phyloP scores from a whole-genome alignment of 257 asterid genomes.

The Rauvolfia tetraphylla region DNA sequence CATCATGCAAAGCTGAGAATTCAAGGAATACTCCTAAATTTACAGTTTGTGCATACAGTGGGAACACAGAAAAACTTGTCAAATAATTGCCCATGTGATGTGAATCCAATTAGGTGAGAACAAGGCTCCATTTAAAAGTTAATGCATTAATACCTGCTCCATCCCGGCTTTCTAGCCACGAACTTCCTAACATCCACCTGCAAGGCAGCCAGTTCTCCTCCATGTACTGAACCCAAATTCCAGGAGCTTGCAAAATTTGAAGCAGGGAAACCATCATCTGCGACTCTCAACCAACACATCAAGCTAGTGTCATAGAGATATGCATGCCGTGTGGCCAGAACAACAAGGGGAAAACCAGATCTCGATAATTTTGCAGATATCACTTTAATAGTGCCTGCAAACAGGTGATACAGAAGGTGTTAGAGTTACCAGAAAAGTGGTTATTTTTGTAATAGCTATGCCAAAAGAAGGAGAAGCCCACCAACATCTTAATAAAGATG shows the following conservation, averaged over 20 bases:
- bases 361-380: constrained; percentile 86
- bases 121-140: constrained; percentile 8
- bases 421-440: background rate
- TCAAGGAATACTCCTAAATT: background rate
- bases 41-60: background rate
- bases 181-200: constrained; percentile 93
- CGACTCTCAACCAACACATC: constrained; percentile 95
- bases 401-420: constrained; percentile 7
- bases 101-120: background rate
- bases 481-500: too few species aligned
- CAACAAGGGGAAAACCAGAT: constrained; percentile 85
- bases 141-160: constrained; percentile 67
- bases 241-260: constrained; percentile 93
- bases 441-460: background rate
- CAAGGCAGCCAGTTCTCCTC: constrained; percentile 86
- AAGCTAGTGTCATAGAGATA: constrained; percentile 75
- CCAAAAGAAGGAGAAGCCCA: background rate
- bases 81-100: background rate
- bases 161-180: constrained; percentile 88
- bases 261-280: constrained; percentile 90
- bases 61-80: background rate
- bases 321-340: constrained; percentile 91
- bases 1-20: background rate
- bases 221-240: constrained; percentile 69
- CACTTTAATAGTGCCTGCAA: constrained; percentile 74